Evolutionary conservation across 495 filamentous ascomycete genomes (phyloP).

Genomic region (Ramalina intermedia): DNA sequence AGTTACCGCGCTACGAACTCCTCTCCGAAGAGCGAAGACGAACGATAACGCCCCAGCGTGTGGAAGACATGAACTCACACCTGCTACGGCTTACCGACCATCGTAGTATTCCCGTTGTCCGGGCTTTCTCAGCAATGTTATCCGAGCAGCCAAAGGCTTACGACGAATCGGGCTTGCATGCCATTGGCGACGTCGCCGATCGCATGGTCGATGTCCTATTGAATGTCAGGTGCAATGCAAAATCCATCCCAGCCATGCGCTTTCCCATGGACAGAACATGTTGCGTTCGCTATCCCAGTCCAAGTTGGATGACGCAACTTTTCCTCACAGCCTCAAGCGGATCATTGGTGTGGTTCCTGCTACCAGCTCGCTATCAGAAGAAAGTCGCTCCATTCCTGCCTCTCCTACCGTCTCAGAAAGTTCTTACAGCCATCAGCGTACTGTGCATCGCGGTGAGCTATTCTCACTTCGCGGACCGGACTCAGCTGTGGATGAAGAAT

Average conservation of each 20-base stretch:
- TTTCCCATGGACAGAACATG: constrained; percentile 43
- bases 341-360: constrained; percentile 13
- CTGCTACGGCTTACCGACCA: constrained; percentile 29
- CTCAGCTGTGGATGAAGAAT: constrained; percentile 38
- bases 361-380: constrained; percentile 15
- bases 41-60: constrained; percentile 35
- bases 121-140: constrained; percentile 37
- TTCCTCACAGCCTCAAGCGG: constrained; percentile 12
- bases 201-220: constrained; percentile 39
- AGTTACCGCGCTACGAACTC: constrained; percentile 35
- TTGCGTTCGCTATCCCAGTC: constrained; percentile 31
- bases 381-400: background rate
- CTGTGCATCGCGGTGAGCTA: constrained; percentile 29
- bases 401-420: constrained; percentile 13
- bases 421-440: constrained; percentile 17
- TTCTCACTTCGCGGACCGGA: constrained; percentile 43
- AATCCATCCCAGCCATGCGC: constrained; percentile 16
- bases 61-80: constrained; percentile 41
- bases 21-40: constrained; percentile 28
- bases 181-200: constrained; percentile 30
- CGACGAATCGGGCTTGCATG: constrained; percentile 37
- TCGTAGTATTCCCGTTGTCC: constrained; percentile 33
- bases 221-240: constrained; percentile 42
- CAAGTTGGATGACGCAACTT: constrained; percentile 19
- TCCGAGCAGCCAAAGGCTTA: constrained; percentile 21